Base-by-base conservation (phyloP, 768 basidiomycete species). In the Mrakia frigida region DNA sequence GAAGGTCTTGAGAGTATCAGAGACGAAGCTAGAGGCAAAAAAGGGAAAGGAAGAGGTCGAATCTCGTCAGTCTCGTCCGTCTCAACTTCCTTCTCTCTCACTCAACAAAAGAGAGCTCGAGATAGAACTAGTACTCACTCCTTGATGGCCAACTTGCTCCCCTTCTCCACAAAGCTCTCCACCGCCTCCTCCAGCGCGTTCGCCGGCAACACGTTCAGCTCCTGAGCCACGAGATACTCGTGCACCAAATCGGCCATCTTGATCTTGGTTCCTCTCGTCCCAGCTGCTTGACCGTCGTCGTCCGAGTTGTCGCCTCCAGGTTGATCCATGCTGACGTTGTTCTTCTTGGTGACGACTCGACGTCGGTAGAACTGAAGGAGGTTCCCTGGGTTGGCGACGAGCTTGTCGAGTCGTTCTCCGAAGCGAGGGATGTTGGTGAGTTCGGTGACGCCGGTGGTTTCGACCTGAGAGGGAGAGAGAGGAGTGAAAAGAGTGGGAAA, bases 371-470 rank as follows among this genome's bases (percentile, higher is more conserved):
- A 98, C 50, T 92, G 88, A 39, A 99, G 88, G 33, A 97, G 88
- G 82, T 98, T 96, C 37, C 93, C 88, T 23, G 97, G 96, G 82
- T 99, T 99, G 16, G 97, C 97, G 50, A 98, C 87, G 31, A 87
- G 88, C 1, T 92, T 93, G 79, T 90, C 88, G 83, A 98, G 98
- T 82, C 96, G 92, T 82, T 96, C 94, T 1, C 97, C 96, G 82
- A 99, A 97, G 14, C 97, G 91, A 71, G 96, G 91, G 33, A 96
- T 95, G 82, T 99, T 99, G 73, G 92, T 93, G 85, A 93, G 93
- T 80, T 93, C 92, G 75, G 89, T 89, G 11, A 94, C 91, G 60
- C 91, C 92, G 0, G 95, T 92, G 0, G 93, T 95, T 82, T 96
- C 93, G 25, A 96, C 93, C 91, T 90, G 78, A 7, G 0, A 23